phyloP scores from a whole-genome alignment of 257 asterid genomes.

The Solanum pennellii region DNA sequence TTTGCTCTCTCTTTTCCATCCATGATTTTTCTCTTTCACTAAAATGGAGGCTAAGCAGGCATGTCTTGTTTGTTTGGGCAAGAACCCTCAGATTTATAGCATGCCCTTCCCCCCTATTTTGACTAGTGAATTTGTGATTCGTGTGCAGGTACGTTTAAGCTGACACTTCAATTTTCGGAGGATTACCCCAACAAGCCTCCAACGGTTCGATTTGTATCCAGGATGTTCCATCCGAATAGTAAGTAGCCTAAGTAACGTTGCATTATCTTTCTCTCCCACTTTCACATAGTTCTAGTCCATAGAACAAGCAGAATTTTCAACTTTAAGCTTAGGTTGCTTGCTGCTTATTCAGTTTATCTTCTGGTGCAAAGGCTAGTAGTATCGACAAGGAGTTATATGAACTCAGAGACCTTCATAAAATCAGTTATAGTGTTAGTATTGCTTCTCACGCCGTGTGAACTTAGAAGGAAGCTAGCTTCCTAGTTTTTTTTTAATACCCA shows the following conservation, averaged over 20 bases:
- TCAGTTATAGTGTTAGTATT: not conserved
- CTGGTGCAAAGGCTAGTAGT: not conserved
- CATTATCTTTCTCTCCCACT: not conserved
- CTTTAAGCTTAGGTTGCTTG: not conserved
- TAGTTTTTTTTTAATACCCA: not conserved
- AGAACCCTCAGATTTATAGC: not conserved
- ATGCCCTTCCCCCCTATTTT: not conserved
- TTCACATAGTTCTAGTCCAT: not conserved
- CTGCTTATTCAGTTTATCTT: not conserved
- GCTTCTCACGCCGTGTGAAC: not conserved
- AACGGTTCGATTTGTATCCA: constrained; percentile 75
- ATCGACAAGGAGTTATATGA: not conserved
- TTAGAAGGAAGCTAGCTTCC: not conserved
- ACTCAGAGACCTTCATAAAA: not conserved
- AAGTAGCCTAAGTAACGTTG: constrained; percentile 21
- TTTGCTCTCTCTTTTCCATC: not conserved
- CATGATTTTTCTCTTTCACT: not conserved
- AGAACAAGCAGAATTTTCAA: not conserved
- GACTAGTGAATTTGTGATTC: not conserved
- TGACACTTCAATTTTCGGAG: constrained; percentile 81
- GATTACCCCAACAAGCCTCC: constrained; percentile 98
- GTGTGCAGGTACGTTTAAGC: constrained; percentile 68
- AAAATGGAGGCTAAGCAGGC: not conserved
- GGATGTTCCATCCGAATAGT: constrained; percentile 99
- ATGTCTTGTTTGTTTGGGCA: not conserved